A percentile compares a stretch with the other conserved stretches of the same genome.
Conservation (phyloP, 2,329 filamentous ascomycete genomes). For the Talaromyces funiculosus region DNA sequence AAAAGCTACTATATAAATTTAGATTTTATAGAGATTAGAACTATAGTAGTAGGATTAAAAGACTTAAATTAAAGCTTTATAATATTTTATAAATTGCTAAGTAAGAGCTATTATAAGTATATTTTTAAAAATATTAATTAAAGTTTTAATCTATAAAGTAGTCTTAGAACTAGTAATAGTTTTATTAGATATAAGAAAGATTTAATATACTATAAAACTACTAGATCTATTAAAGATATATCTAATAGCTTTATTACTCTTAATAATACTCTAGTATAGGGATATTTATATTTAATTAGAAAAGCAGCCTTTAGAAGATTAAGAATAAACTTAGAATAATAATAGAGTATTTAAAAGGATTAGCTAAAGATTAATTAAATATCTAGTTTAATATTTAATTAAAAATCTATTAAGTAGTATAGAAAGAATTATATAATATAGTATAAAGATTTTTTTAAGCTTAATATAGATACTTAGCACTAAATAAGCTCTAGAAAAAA, state of each 20-base stretch:
- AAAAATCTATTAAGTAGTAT: neutral
- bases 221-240: neutral
- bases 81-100: neutral
- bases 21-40: neutral
- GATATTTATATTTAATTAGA: neutral
- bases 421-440: neutral
- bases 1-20: neutral
- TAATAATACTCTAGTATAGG: neutral
- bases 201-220: neutral
- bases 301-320: neutral
- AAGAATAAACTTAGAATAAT: neutral
- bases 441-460: neutral
- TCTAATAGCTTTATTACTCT: neutral
- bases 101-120: neutral
- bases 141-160: neutral
- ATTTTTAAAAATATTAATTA: neutral
- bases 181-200: neutral
- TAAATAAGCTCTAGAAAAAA: no score
- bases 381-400: neutral
- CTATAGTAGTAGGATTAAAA: neutral
- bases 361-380: neutral
- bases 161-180: neutral
- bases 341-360: neutral
- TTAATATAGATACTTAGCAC: no score
- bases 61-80: neutral